Conservation (phyloP, 192 early-diverging fungal species). For the Backusella sp. region DNA sequence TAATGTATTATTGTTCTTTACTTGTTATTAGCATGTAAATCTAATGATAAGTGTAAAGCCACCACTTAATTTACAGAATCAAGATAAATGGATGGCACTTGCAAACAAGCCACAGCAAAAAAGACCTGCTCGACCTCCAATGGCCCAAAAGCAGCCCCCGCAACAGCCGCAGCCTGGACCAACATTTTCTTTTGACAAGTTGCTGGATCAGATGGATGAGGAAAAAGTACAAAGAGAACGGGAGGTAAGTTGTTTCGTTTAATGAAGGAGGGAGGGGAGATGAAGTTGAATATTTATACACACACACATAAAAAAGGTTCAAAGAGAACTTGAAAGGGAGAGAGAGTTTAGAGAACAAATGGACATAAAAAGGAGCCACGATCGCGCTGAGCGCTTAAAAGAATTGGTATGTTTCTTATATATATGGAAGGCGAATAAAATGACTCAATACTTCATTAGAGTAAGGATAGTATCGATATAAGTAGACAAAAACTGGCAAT, state of each 20-base stretch:
- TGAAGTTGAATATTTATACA: background rate
- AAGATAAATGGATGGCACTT: conserved; percentile 21
- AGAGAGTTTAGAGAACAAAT: conserved; percentile 1
- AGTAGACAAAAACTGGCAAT: background rate
- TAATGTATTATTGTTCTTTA: background rate
- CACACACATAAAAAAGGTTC: background rate
- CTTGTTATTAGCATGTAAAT: background rate
- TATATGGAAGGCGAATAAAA: background rate
- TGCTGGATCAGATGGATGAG: background rate
- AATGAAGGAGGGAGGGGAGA: background rate
- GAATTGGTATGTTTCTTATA: background rate
- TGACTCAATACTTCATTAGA: background rate
- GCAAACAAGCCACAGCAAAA: conserved; percentile 10
- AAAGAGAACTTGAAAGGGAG: background rate
- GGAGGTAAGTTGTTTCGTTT: background rate
- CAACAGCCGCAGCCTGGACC: background rate
- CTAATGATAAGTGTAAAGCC: background rate
- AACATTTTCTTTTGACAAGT: background rate
- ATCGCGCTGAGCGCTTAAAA: background rate
- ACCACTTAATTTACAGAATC: conserved; percentile 12
- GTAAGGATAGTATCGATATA: background rate
- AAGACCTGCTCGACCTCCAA: background rate
- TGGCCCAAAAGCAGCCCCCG: background rate
- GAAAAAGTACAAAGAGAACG: background rate
- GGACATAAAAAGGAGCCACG: conserved; percentile 1